Base-by-base conservation (phyloP, 768 basidiomycete genomes). In the Mycena maculata region DNA sequence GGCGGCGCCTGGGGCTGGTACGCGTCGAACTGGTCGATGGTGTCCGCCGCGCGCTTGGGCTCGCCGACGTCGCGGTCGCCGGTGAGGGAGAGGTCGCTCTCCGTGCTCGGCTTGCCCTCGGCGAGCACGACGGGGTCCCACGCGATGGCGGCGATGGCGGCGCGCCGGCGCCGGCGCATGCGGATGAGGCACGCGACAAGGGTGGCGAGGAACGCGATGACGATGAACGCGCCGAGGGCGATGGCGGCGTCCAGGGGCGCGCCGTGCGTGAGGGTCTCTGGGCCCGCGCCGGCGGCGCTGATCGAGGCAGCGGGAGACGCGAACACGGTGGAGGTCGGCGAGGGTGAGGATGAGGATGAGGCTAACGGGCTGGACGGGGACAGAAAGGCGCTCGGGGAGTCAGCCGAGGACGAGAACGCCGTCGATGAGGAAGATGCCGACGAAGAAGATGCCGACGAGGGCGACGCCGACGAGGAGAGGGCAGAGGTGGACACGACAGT, bases 181-280 rank as follows among this genome's bases (percentile, higher is more conserved):
- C 87, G 82, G 62, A 88, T 73, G 65, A 78, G 80, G 83, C 83
- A 87, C 0, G 85, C 83, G 33, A 86, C 71, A n/a, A 88, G 68
- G 41, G 85, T 82, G 18, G 83, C 74, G 36, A 87, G 45, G 56
- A 81, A 79, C 8, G 85, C 83, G 53, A 87, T 67, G 36, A 82
- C 78, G 20, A 81, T 79, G 63, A 90, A 79, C 0, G 76, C 75
- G 33, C 84, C 87, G 4, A 88, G 76, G n/a, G 80, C 78, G 56
- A 89, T 80, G 27, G 80, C 85, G 5, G 86, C 71, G 68, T 88
- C 88, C 71, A 87, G 82, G 39, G 84, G 81, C 1, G 84, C 73
- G 47, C 75, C 68, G 62, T 82, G 81, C 4, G 33, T 45, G 23
- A 67, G 38, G 23, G 48, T 33, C 9, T 45, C 42, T 1, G 60